A percentile compares a stretch with the other conserved stretches of the same genome.
These are phyloP conservation scores for Lasiosphaeriaceae sp. DNA, from an alignment of 495 filamentous ascomycete genomes.

Conservation along the genomic window DNA sequence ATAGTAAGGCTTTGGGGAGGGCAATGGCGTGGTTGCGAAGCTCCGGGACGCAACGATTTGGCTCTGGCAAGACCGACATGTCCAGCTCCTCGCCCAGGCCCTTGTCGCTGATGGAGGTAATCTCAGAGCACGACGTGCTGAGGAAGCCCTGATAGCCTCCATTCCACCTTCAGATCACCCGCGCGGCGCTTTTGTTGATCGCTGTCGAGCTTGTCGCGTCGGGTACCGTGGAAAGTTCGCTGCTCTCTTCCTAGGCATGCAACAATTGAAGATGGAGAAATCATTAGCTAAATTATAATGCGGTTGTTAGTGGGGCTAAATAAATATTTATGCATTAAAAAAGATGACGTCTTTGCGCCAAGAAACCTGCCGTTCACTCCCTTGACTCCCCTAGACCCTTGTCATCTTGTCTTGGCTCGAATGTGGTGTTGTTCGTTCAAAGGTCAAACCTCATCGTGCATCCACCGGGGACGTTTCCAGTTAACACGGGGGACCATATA, in stretches of 20 bases:
- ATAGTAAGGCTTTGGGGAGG: constrained; percentile 79
- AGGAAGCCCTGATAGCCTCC: constrained; percentile 3
- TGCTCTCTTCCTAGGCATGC: not conserved
- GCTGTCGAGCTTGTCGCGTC: not conserved
- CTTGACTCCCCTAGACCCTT: too few species aligned
- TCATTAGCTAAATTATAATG: too few species aligned
- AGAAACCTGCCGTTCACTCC: too few species aligned
- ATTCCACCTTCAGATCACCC: not conserved
- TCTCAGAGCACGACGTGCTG: constrained; percentile 8
- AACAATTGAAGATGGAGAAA: too few species aligned
- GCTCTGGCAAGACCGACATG: constrained; percentile 9
- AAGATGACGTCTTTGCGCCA: too few species aligned
- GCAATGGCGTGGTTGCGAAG: constrained; percentile 1
- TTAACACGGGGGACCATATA: too few species aligned
- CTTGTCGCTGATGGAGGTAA: not conserved
- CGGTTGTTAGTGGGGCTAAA: too few species aligned
- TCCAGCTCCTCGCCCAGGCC: constrained; percentile 6
- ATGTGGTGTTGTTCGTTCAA: too few species aligned
- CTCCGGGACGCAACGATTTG: constrained; percentile 7
- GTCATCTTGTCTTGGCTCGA: too few species aligned
- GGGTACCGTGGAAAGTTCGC: not conserved
- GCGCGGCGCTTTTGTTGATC: not conserved
- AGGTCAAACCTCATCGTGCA: too few species aligned
- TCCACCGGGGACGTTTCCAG: too few species aligned
- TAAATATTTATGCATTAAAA: too few species aligned